Evolutionary conservation across 2,329 filamentous ascomycete species (phyloP).

Genomic region (Exophiala aquamarina): DNA sequence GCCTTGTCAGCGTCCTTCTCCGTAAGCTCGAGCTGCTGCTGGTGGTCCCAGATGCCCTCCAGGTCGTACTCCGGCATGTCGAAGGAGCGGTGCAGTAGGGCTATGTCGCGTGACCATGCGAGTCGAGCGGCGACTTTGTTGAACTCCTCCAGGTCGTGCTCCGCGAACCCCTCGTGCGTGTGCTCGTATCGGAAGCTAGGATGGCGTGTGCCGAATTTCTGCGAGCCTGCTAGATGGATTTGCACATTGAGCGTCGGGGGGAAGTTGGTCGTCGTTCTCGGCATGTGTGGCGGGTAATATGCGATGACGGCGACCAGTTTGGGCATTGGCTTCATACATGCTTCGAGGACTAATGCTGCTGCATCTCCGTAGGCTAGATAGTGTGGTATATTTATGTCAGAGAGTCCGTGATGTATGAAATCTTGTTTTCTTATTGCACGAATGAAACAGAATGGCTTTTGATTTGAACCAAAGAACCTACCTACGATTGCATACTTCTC

Average conservation of each 20-base stretch:
- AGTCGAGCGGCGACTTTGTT: conserved; percentile 63
- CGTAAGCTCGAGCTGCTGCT: conserved; percentile 31
- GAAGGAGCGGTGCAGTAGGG: conserved; percentile 61
- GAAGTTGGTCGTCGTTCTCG: conserved; percentile 43
- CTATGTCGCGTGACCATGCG: conserved; percentile 67
- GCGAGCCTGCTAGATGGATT: conserved; percentile 57
- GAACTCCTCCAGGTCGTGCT: conserved; percentile 68
- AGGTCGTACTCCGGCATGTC: conserved; percentile 36
- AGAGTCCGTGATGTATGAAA: too few relatives aligned
- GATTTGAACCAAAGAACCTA: conserved; percentile 42
- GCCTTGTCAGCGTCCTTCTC: conserved; percentile 38
- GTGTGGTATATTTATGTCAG: neutral
- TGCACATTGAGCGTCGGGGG: conserved; percentile 47
- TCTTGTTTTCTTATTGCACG: too few relatives aligned
- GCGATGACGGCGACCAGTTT: conserved; percentile 61
- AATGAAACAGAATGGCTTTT: too few relatives aligned
- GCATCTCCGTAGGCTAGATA: conserved; percentile 60
- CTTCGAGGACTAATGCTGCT: conserved; percentile 59
- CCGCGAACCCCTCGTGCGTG: conserved; percentile 66
- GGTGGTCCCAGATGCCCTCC: conserved; percentile 41
- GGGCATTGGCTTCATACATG: conserved; percentile 56
- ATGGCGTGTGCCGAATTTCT: conserved; percentile 31
- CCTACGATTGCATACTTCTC: conserved; percentile 64
- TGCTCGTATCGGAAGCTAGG: conserved; percentile 55
- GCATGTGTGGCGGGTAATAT: conserved; percentile 63